Evolutionary conservation across 805 yeast species (phyloP), one percentile per base, ranked within the genome.

Genomic region (Hyphopichia homilentoma): DNA sequence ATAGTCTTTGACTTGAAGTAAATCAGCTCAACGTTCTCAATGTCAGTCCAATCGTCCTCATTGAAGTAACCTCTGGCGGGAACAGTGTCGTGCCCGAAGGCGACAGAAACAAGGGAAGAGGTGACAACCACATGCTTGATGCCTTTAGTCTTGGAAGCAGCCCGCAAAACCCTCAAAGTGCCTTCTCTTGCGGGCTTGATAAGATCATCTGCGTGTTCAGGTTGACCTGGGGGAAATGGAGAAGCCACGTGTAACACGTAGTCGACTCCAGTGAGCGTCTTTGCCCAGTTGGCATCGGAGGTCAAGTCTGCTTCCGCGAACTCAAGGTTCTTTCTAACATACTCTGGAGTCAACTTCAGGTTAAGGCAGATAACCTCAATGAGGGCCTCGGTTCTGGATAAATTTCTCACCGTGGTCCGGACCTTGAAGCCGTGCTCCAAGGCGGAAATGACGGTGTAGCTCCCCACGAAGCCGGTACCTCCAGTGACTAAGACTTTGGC

Each of bases 181-280:
- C 77, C 79, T 12, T 58, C 44, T 2, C 70, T 49, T 1, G 80
- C 78, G 5, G 81, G 81, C 16, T 52, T 59, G 32, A 74, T 46
- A 27, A 75, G 52, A 11, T 68, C 73, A 23, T 62, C 60, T 29
- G 65, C 76, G 21, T 65, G 56, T 36, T 61, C 56, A 9, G 57
- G 47, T 19, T 61, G 49, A 6, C 61, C 56, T 39, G 65, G 65
- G 5, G 63, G 50, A 43, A 65, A 68, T 4, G 81, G 79, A 16
- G 78, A 65, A 3, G 81, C 81, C 6, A 75, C 61, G 50, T 75
- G 81, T 21, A 44, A 36, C 23, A 44, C 35, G 5, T 39, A 43
- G 25, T 39, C 45, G 4, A 36, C 38, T 13, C 39, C 42, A 21
- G 41, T 36, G 7, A 36, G 40, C 5, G 38, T 40, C 5, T 25